Conservation (phyloP, 1,284 basidiomycete genomes). For the Abortiporus biennis region DNA sequence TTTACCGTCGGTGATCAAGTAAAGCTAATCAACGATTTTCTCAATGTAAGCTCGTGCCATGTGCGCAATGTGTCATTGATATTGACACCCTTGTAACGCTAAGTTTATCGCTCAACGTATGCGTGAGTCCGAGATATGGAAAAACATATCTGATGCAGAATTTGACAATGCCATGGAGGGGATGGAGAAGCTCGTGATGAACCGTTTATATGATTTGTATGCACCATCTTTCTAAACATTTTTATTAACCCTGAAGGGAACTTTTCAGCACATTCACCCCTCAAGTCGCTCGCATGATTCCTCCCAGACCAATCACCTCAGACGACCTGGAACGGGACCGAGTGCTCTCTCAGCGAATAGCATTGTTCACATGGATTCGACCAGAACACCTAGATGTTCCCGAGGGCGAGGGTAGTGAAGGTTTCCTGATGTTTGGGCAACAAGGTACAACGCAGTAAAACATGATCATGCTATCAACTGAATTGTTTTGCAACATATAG, state of each 20-base stretch:
- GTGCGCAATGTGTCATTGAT: neutral
- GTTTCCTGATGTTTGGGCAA: slow-evolving; percentile 92
- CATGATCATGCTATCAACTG: no score
- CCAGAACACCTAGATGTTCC: slow-evolving; percentile 88
- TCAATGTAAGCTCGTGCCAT: slow-evolving; percentile 54
- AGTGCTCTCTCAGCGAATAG: slow-evolving; percentile 87
- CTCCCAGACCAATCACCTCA: slow-evolving; percentile 78
- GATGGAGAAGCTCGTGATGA: slow-evolving; percentile 99
- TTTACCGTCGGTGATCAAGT: slow-evolving; percentile 89
- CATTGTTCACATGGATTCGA: slow-evolving; percentile 86
- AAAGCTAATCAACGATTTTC: slow-evolving; percentile 90
- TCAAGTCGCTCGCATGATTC: slow-evolving; percentile 55
- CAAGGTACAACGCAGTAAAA: slow-evolving; percentile 56
- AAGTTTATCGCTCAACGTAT: slow-evolving; percentile 88
- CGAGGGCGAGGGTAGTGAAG: slow-evolving; percentile 59
- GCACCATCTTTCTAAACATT: slow-evolving; percentile 20
- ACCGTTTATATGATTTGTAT: slow-evolving; percentile 89
- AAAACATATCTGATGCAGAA: slow-evolving; percentile 68
- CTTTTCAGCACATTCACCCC: slow-evolving; percentile 81
- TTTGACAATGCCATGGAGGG: slow-evolving; percentile 98
- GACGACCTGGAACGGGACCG: slow-evolving; percentile 96
- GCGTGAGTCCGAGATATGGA: slow-evolving; percentile 83
- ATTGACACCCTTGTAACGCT: neutral
- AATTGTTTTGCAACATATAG: slow-evolving; percentile 37
- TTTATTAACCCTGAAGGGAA: slow-evolving; percentile 3